Evolutionary conservation across 2,329 filamentous ascomycete species (phyloP).

Genomic region (Fusarium keratoplasticum): DNA sequence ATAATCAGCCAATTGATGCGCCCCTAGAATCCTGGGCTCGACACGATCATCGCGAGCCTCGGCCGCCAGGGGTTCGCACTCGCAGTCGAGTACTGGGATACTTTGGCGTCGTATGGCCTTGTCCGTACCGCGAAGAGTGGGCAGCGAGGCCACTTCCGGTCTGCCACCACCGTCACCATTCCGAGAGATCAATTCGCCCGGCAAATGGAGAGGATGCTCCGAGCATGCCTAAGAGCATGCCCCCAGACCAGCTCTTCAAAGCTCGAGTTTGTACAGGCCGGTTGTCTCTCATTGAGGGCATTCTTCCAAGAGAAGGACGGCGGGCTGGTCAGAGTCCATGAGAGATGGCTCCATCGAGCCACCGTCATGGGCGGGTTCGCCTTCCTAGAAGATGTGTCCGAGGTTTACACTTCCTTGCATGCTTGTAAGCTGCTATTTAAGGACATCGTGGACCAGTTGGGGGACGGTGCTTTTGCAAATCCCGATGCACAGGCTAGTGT

Average conservation of each 20-base stretch:
- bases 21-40: slow-evolving; percentile 6
- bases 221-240: neutral
- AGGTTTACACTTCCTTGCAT: neutral
- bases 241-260: neutral
- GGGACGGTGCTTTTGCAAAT: neutral
- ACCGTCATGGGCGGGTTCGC: neutral
- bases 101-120: neutral
- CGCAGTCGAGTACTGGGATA: slow-evolving; percentile 16
- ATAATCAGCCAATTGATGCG: neutral
- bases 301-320: neutral
- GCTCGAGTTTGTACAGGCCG: slow-evolving; percentile 8
- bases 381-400: neutral
- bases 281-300: neutral
- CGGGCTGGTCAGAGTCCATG: slow-evolving; percentile 4
- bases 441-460: slow-evolving; percentile 1
- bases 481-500: neutral
- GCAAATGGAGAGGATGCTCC: neutral
- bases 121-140: slow-evolving; percentile 3
- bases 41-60: slow-evolving; percentile 1
- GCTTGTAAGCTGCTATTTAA: neutral
- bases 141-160: slow-evolving; percentile 5
- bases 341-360: slow-evolving; percentile 10
- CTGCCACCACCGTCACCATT: neutral
- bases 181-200: neutral
- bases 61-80: slow-evolving; percentile 14